Percentiles rank a stretch among this genome's conserved stretches.
Evolutionary conservation across 371 early-diverging fungal genomes (phyloP).

Genomic region (Mucor racemosus): DNA sequence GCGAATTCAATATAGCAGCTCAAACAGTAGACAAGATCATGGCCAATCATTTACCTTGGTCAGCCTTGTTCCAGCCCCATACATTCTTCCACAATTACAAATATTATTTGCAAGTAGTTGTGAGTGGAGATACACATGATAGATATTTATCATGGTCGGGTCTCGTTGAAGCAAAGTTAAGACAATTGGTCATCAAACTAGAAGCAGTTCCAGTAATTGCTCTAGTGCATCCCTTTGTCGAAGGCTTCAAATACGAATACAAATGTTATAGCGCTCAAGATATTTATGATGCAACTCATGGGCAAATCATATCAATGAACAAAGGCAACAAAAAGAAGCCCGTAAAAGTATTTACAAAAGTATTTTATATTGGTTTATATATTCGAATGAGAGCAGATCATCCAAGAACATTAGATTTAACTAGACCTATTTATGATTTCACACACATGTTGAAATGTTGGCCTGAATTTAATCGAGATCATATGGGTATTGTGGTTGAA

Average conservation of each 20-base stretch:
- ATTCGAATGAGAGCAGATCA: conserved; percentile 54
- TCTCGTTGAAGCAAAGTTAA: conserved; percentile 90
- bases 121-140: conserved; percentile 52
- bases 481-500: conserved; percentile 62
- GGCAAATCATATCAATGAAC: not conserved
- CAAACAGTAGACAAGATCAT: conserved; percentile 32
- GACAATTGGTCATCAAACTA: conserved; percentile 83
- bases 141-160: conserved; percentile 76
- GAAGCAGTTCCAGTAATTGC: conserved; percentile 76
- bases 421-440: conserved; percentile 78
- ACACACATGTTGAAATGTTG: conserved; percentile 68
- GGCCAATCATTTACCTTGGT: conserved; percentile 23
- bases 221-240: conserved; percentile 87
- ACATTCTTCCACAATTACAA: conserved; percentile 89
- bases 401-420: conserved; percentile 64
- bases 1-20: conserved; percentile 62
- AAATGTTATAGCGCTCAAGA: conserved; percentile 66
- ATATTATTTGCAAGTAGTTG: conserved; percentile 88
- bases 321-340: not conserved
- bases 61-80: conserved; percentile 72
- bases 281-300: conserved; percentile 21
- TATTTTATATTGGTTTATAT: conserved; percentile 87
- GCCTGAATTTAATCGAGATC: conserved; percentile 67
- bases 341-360: conserved; percentile 61
- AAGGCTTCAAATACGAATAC: conserved; percentile 71